A percentile compares a stretch with the other conserved stretches of the same genome.
phyloP scores from a whole-genome alignment of 2,329 filamentous ascomycete genomes.

The Gaeumannomyces tritici region DNA sequence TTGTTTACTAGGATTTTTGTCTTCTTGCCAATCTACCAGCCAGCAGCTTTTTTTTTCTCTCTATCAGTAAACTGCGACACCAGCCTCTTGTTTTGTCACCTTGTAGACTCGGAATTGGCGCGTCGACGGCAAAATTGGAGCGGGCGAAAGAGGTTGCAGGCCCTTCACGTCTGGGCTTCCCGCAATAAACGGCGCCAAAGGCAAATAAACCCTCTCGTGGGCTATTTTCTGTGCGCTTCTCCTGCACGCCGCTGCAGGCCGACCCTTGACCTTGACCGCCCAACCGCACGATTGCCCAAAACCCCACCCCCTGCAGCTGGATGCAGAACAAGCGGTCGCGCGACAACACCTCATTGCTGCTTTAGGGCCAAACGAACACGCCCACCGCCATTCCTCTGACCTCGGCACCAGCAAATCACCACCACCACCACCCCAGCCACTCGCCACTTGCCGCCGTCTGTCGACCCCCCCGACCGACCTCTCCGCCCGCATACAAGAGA shows the following conservation, averaged over 20 bases:
- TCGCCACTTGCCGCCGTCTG: background rate
- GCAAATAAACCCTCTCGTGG: background rate
- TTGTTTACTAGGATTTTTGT: background rate
- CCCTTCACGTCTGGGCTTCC: too few relatives aligned
- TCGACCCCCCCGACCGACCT: background rate
- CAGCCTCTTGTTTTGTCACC: background rate
- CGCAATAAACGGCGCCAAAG: background rate
- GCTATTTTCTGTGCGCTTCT: background rate
- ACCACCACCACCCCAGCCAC: background rate
- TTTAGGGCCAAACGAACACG: background rate
- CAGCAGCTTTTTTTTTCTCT: background rate
- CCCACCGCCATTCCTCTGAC: background rate
- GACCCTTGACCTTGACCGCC: background rate
- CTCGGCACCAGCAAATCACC: background rate
- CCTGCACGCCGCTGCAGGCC: too few relatives aligned
- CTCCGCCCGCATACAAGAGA: background rate
- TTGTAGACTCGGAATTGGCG: background rate
- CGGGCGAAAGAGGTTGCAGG: background rate
- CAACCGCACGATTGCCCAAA: background rate
- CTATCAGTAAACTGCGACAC: background rate
- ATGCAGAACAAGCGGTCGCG: background rate
- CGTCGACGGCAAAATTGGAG: background rate
- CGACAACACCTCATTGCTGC: background rate
- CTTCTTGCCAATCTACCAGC: background rate
- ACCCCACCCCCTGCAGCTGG: background rate